A percentile compares a stretch with the other conserved stretches of the same genome.
phyloP scores from a whole-genome alignment of 495 filamentous ascomycete genomes.

The Lasiosphaeria hispida region DNA sequence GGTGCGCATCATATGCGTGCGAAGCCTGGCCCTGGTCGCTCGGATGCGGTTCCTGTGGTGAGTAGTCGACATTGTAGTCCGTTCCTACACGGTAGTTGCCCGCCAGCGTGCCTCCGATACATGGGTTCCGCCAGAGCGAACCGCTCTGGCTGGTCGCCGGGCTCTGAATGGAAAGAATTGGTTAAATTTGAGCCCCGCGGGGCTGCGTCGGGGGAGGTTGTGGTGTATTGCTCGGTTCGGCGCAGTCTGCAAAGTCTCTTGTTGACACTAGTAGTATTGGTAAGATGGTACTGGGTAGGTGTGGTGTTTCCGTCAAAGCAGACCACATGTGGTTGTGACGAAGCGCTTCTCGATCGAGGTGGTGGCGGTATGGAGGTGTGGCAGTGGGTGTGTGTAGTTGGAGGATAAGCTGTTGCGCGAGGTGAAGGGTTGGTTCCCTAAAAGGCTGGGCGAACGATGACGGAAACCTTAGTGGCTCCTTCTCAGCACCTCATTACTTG shows the following conservation, averaged over 20 bases:
- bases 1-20: conserved; percentile 53
- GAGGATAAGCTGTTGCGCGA: conserved; percentile 7
- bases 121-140: conserved; percentile 72
- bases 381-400: conserved; percentile 11
- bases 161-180: conserved; percentile 53
- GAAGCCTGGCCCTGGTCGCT: conserved; percentile 51
- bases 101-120: conserved; percentile 66
- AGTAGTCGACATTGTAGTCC: conserved; percentile 64
- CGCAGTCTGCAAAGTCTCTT: conserved; percentile 10
- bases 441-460: conserved; percentile 33
- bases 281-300: conserved; percentile 11
- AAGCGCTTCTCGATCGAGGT: conserved; percentile 22
- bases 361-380: conserved; percentile 25
- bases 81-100: conserved; percentile 58
- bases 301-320: conserved; percentile 28
- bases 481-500: conserved; percentile 39
- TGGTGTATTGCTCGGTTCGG: conserved; percentile 13
- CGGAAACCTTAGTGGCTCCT: conserved; percentile 24
- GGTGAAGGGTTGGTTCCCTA: conserved; percentile 22
- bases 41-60: conserved; percentile 57
- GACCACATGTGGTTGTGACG: conserved; percentile 38
- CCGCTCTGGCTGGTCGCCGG: conserved; percentile 66
- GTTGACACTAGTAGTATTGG: conserved; percentile 8
- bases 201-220: conserved; percentile 33
- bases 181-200: conserved; percentile 45